Evolutionary conservation across 129 eudicot genomes (phyloP).

Genomic region (Arctium minus): DNA sequence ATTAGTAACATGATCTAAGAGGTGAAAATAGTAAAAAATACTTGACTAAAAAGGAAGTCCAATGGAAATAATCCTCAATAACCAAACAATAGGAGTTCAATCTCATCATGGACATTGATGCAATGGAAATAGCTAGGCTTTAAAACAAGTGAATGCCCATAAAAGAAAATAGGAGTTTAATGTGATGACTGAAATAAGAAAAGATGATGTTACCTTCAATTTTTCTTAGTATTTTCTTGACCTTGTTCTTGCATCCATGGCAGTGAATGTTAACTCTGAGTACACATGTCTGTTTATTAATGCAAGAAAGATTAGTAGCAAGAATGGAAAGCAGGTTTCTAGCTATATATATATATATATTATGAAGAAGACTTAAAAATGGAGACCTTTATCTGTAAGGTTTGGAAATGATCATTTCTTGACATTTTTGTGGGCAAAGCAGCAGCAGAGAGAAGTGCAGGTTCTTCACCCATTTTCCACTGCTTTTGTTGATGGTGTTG

Average conservation of each 20-base stretch:
- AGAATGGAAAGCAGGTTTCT: background rate
- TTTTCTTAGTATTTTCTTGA: constrained; percentile 59
- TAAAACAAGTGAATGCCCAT: background rate
- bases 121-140: too few relatives aligned
- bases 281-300: constrained; percentile 40
- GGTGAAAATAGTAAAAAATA: background rate
- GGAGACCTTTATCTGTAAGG: constrained; percentile 37
- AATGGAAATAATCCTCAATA: background rate
- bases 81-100: too few relatives aligned
- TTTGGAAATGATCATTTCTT: constrained; percentile 24
- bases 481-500: background rate
- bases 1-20: too few relatives aligned
- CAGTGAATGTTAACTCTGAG: constrained; percentile 73
- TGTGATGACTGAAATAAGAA: background rate
- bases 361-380: background rate
- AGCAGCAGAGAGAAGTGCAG: background rate
- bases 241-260: constrained; percentile 62
- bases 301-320: background rate
- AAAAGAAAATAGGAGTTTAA: background rate
- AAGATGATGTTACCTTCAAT: constrained; percentile 49
- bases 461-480: background rate
- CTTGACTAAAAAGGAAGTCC: background rate
- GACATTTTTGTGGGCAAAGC: constrained; percentile 31
- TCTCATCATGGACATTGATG: too few relatives aligned
- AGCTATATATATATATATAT: background rate